Percentiles rank a stretch among this genome's conserved stretches.
These are phyloP conservation scores for Globisporangium solare DNA, from an alignment of 352 stramenopile genomes.

Conservation along the genomic window DNA sequence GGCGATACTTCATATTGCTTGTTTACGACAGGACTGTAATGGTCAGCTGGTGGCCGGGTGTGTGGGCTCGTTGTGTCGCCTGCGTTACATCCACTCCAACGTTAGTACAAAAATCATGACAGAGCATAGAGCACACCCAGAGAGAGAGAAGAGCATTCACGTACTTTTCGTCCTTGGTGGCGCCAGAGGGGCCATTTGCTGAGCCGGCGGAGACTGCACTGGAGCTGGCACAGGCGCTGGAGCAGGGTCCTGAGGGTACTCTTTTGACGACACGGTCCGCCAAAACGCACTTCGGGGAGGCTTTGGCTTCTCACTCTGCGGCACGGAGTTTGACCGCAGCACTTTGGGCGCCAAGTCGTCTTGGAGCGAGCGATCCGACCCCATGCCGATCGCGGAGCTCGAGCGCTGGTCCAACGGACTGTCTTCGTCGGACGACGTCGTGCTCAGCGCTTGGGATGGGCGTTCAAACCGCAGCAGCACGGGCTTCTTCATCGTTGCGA, in stretches of 20 bases:
- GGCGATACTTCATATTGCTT: slow-evolving; percentile 34
- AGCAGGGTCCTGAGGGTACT: slow-evolving; percentile 16
- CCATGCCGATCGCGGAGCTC: slow-evolving; percentile 28
- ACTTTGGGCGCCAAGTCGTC: slow-evolving; percentile 29
- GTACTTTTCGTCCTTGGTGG: not conserved
- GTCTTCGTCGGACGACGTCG: slow-evolving; percentile 43
- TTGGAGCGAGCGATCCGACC: slow-evolving; percentile 21
- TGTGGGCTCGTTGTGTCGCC: not conserved
- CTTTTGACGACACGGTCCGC: slow-evolving; percentile 36
- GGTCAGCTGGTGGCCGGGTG: slow-evolving; percentile 4
- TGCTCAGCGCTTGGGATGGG: slow-evolving; percentile 24
- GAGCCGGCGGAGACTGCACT: not conserved
- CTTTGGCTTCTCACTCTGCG: slow-evolving; percentile 41
- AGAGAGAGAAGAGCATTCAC: not conserved
- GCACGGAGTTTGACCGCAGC: slow-evolving; percentile 54
- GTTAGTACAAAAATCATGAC: not conserved
- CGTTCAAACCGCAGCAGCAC: slow-evolving; percentile 82
- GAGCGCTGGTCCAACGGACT: slow-evolving; percentile 41
- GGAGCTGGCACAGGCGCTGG: not conserved
- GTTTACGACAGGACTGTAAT: slow-evolving; percentile 18
- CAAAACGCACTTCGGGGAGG: slow-evolving; percentile 53
- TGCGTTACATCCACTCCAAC: not conserved
- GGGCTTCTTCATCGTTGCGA: slow-evolving; percentile 88
- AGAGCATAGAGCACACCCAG: not conserved
- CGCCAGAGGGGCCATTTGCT: not conserved